Evolutionary conservation across 768 basidiomycete species (phyloP).

Genomic region (Pisolithus microcarpus): DNA sequence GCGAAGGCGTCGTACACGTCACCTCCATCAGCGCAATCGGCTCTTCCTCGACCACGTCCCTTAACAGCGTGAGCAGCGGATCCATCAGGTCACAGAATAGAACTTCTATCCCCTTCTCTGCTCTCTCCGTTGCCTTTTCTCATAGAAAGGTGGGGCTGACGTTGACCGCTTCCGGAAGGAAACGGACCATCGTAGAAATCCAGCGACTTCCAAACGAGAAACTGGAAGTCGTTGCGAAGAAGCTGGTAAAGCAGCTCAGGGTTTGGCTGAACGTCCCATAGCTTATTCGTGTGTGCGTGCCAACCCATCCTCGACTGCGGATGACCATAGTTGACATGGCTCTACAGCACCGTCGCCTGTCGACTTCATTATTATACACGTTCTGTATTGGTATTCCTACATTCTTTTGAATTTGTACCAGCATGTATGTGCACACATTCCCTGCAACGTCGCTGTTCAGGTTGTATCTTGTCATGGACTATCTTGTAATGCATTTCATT

Average conservation of each 20-base stretch:
- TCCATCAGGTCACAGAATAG: not conserved
- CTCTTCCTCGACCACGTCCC: conserved; percentile 10
- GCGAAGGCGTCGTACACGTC: conserved; percentile 29
- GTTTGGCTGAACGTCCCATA: conserved; percentile 31
- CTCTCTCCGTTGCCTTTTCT: conserved; percentile 36
- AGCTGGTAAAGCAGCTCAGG: conserved; percentile 43
- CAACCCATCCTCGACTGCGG: not conserved
- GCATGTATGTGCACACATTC: no score
- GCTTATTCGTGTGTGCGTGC: not conserved
- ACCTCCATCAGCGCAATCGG: not conserved
- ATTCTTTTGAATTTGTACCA: no score
- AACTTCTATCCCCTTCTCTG: conserved; percentile 22
- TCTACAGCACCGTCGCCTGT: no score
- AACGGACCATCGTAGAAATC: conserved; percentile 51
- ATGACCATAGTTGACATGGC: no score
- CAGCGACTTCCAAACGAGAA: conserved; percentile 44
- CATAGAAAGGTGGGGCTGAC: conserved; percentile 34
- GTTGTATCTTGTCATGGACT: no score
- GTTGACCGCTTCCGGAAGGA: conserved; percentile 26
- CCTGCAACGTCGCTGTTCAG: no score
- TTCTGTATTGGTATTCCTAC: no score
- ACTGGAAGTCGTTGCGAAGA: conserved; percentile 49
- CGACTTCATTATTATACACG: no score
- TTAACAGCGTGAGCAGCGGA: not conserved
- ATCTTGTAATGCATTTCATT: no score